Evolutionary conservation across 192 early-diverging fungal genomes (phyloP).

Genomic region (Nowakowskiella sp.): DNA sequence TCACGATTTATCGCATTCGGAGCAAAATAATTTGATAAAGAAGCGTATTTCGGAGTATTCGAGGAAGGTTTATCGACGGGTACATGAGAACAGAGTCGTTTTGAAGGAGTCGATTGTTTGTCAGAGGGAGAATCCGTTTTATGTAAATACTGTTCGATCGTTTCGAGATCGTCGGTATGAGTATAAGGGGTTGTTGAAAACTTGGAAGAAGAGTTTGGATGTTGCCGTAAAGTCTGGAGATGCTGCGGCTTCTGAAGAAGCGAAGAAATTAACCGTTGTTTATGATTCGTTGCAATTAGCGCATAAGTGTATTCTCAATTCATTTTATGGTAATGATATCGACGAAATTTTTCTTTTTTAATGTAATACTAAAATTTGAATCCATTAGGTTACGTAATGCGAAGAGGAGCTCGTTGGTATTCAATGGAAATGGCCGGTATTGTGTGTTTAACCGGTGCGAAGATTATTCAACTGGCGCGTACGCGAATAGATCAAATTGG

Average conservation of each 20-base stretch:
- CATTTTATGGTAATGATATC: not conserved
- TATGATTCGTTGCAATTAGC: conserved; percentile 97
- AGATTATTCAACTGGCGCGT: conserved; percentile 94
- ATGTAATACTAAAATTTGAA: conserved; percentile 37
- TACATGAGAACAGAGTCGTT: conserved; percentile 71
- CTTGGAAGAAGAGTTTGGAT: conserved; percentile 79
- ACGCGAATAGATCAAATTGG: conserved; percentile 88
- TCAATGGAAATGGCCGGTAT: conserved; percentile 99
- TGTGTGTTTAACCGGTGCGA: conserved; percentile 91
- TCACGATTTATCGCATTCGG: conserved; percentile 53
- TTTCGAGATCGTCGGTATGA: conserved; percentile 98
- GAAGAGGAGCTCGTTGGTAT: conserved; percentile 96
- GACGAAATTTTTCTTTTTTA: conserved; percentile 6
- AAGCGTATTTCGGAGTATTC: conserved; percentile 81
- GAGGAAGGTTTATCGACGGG: conserved; percentile 77
- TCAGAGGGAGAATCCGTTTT: conserved; percentile 97
- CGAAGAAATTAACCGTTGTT: conserved; percentile 85
- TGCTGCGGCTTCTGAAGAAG: conserved; percentile 62
- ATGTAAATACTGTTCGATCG: conserved; percentile 89
- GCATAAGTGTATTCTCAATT: conserved; percentile 88
- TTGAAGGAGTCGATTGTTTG: conserved; percentile 86
- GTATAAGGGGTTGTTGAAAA: conserved; percentile 91
- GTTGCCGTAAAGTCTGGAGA: conserved; percentile 59
- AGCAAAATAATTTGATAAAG: conserved; percentile 65
- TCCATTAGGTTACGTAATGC: conserved; percentile 99